Evolutionary conservation across 116 monocot species (phyloP).

Genomic region (Iris pallida): DNA sequence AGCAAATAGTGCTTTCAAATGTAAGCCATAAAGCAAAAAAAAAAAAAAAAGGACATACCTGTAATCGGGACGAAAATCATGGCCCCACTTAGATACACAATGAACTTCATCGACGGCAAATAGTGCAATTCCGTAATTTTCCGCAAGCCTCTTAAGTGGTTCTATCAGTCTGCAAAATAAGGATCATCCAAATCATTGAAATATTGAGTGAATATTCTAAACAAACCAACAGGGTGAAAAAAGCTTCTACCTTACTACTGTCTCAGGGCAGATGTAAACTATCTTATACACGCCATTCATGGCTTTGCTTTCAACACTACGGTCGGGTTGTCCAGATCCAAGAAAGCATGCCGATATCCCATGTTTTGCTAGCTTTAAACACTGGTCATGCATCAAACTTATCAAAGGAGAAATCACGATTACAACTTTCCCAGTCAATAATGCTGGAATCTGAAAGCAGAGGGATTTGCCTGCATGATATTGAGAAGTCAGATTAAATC

Average conservation of each 20-base stretch:
- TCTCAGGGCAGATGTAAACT: constrained; percentile 97
- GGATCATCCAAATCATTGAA: constrained; percentile 3
- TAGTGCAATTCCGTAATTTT: constrained; percentile 82
- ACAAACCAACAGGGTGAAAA: constrained; percentile 4
- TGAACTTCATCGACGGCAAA: constrained; percentile 99
- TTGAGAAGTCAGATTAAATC: background rate
- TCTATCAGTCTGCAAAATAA: constrained; percentile 55
- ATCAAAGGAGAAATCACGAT: constrained; percentile 97
- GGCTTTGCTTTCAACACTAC: constrained; percentile 73
- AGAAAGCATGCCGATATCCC: constrained; percentile 95
- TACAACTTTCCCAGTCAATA: constrained; percentile 69
- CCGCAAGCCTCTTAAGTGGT: constrained; percentile 80
- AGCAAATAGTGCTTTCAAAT: constrained; percentile 6
- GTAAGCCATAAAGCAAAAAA: constrained; percentile 15
- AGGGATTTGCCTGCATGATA: constrained; percentile 87
- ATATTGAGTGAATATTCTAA: background rate
- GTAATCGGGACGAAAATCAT: constrained; percentile 97
- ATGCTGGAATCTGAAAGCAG: constrained; percentile 94
- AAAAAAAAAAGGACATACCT: too few relatives aligned
- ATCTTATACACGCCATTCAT: constrained; percentile 81
- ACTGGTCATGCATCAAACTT: constrained; percentile 99
- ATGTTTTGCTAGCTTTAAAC: constrained; percentile 78
- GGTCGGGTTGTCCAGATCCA: constrained; percentile 96
- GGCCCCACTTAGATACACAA: constrained; percentile 98
- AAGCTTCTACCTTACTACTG: constrained; percentile 64